These are phyloP conservation scores for Acacia acuminata DNA, from an alignment of 306 rosid species.

Conservation along the genomic window DNA sequence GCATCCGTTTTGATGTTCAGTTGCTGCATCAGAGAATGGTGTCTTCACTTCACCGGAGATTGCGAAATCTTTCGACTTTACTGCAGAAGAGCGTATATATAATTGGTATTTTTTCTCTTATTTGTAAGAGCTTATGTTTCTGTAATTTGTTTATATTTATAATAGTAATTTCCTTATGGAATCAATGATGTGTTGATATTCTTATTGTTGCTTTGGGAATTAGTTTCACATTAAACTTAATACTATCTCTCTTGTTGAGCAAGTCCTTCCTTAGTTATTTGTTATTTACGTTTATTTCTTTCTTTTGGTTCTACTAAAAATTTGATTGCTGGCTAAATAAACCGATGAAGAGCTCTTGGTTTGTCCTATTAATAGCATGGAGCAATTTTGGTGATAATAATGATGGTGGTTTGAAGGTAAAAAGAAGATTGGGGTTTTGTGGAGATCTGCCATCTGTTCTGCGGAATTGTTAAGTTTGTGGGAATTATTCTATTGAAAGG, in stretches of 20 bases:
- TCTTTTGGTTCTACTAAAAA: not conserved
- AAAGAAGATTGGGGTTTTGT: not conserved
- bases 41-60: constrained; percentile 74
- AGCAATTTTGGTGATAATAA: not conserved
- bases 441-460: not conserved
- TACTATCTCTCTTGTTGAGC: not conserved
- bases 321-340: not conserved
- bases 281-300: not conserved
- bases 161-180: not conserved
- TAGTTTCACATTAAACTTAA: not conserved
- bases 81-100: constrained; percentile 84
- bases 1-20: constrained; percentile 46
- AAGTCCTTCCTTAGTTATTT: not conserved
- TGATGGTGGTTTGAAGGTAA: not conserved
- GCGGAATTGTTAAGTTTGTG: not conserved
- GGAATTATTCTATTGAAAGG: not conserved
- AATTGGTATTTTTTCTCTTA: constrained; percentile 54
- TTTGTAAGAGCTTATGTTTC: not conserved
- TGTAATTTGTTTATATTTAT: not conserved
- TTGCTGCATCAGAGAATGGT: constrained; percentile 69
- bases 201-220: not conserved
- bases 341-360: no score
- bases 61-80: constrained; percentile 78
- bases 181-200: not conserved
- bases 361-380: constrained; percentile 7